Percentiles rank a stretch among this genome's conserved stretches.
Evolutionary conservation across 2,329 filamentous ascomycete genomes (phyloP).

Genomic region (Paradendryphiella salina): DNA sequence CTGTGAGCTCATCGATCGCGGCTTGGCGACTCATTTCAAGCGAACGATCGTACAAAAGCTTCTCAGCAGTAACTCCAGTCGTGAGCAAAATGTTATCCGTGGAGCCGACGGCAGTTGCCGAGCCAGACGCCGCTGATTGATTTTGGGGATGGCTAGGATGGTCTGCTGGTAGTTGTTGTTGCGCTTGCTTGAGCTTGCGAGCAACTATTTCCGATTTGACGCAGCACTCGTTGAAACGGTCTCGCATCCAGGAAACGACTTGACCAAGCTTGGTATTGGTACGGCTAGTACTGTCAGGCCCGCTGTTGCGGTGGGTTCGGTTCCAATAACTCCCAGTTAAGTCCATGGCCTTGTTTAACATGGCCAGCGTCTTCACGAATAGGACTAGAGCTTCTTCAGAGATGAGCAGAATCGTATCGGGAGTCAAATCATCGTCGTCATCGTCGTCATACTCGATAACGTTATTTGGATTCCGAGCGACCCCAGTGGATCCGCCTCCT

Average conservation of each 20-base stretch:
- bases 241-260: conserved; percentile 92
- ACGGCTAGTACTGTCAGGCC: conserved; percentile 41
- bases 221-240: conserved; percentile 92
- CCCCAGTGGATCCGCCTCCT: conserved; percentile 60
- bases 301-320: conserved; percentile 68
- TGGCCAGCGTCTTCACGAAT: conserved; percentile 89
- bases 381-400: conserved; percentile 94
- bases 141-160: conserved; percentile 87
- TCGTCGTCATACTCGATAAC: conserved; percentile 59
- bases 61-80: conserved; percentile 89
- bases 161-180: conserved; percentile 78
- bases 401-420: conserved; percentile 81
- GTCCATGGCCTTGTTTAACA: conserved; percentile 93
- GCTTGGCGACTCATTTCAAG: conserved; percentile 95
- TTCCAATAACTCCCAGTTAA: conserved; percentile 92
- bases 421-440: conserved; percentile 70
- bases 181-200: conserved; percentile 81
- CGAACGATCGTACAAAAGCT: conserved; percentile 96
- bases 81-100: conserved; percentile 82
- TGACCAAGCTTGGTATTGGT: conserved; percentile 71
- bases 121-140: conserved; percentile 63
- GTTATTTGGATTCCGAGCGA: conserved; percentile 38
- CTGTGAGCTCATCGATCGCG: conserved; percentile 93
- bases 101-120: conserved; percentile 63
- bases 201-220: conserved; percentile 97